Conservation (phyloP, 108 stramenopile species). For the Cyclotella baltica region DNA sequence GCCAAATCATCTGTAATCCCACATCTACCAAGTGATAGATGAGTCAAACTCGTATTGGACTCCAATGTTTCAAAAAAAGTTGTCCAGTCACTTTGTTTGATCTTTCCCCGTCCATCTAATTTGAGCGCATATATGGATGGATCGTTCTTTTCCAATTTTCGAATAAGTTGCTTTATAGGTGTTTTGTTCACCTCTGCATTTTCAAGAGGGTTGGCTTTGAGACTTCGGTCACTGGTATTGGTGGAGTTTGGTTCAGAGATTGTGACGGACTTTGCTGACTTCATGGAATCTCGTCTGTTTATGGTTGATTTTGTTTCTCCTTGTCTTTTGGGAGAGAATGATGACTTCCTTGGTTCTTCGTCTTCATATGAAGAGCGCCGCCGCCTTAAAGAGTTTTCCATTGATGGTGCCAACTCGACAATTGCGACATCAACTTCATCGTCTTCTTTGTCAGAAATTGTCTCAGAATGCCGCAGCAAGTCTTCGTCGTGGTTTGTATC, state of each 20-base stretch:
- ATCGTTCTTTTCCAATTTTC: constrained; percentile 30
- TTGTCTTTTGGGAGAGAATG: not conserved
- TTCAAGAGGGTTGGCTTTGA: constrained; percentile 18
- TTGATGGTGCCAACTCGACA: too few species aligned
- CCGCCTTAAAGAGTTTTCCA: too few species aligned
- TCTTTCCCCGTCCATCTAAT: constrained; percentile 35
- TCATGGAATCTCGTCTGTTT: too few species aligned
- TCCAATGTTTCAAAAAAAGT: constrained; percentile 32
- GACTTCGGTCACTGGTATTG: constrained; percentile 7
- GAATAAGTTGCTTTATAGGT: constrained; percentile 33
- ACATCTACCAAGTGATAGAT: constrained; percentile 27
- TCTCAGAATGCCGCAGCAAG: too few species aligned
- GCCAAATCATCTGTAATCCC: constrained; percentile 23
- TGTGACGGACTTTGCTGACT: not conserved
- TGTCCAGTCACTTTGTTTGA: constrained; percentile 28
- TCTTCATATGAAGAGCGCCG: too few species aligned
- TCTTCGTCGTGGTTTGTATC: too few species aligned
- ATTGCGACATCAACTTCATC: too few species aligned
- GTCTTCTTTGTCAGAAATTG: too few species aligned
- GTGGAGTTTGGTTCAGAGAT: constrained; percentile 5
- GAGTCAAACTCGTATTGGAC: constrained; percentile 26
- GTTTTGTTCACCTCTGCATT: constrained; percentile 17
- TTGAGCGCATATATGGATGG: constrained; percentile 24
- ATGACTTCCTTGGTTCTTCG: too few species aligned
- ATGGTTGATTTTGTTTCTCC: too few species aligned